These are phyloP conservation scores for Paragyromitra xinjiangensis DNA, from an alignment of 495 filamentous ascomycete genomes.

Conservation along the genomic window DNA sequence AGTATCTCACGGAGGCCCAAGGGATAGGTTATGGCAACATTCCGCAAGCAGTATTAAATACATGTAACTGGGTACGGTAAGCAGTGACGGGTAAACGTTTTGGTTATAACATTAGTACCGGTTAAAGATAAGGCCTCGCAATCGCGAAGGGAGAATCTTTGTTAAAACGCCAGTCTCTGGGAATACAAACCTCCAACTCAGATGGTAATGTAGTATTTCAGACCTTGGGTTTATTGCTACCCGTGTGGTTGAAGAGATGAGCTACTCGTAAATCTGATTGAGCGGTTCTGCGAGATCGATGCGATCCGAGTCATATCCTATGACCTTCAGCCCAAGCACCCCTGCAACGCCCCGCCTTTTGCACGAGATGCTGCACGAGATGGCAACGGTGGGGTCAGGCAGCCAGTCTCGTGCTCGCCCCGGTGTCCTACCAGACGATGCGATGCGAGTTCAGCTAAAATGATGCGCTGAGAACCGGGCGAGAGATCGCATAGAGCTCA, in stretches of 20 bases:
- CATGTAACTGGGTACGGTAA: not conserved
- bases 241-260: not conserved
- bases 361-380: constrained; percentile 23
- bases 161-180: not conserved
- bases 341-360: constrained; percentile 9
- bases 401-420: not conserved
- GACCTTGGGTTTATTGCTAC: not conserved
- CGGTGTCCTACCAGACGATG: not conserved
- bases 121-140: not conserved
- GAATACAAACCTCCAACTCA: not conserved
- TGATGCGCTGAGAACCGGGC: not conserved
- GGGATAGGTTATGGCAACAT: not conserved
- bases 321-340: constrained; percentile 9
- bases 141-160: not conserved
- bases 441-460: not conserved
- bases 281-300: not conserved
- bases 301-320: constrained; percentile 25
- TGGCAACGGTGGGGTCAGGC: not conserved
- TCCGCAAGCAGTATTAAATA: not conserved
- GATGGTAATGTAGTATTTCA: not conserved
- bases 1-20: not conserved
- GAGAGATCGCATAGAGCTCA: constrained; percentile 11
- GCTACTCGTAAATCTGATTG: no score
- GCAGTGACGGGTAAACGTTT: not conserved
- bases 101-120: not conserved